Conservation (phyloP, 2,329 filamentous ascomycete genomes). For the Setomelanomma holmii region DNA sequence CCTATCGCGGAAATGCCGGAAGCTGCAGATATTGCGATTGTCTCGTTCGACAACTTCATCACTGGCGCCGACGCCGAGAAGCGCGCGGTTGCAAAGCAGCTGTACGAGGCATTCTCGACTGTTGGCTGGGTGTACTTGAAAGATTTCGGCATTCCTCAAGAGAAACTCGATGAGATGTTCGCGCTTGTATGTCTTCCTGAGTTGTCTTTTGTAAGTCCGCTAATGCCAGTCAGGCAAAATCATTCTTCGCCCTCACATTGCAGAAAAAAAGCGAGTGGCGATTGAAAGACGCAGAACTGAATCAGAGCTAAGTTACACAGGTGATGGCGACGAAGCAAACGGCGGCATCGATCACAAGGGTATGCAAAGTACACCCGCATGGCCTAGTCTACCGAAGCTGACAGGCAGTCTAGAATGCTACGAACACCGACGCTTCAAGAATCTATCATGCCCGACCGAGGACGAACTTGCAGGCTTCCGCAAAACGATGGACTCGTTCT, state of each 20-base stretch:
- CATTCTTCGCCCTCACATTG: constrained; percentile 45
- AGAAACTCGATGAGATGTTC: constrained; percentile 40
- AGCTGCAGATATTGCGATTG: constrained; percentile 28
- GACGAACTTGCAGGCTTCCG: constrained; percentile 34
- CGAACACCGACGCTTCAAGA: constrained; percentile 29
- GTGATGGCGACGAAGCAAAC: constrained; percentile 45
- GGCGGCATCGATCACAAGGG: constrained; percentile 37
- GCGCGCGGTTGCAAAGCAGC: constrained; percentile 32
- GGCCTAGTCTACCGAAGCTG: neutral
- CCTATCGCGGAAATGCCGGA: constrained; percentile 9
- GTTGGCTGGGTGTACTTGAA: constrained; percentile 54
- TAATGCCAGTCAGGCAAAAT: constrained; percentile 30
- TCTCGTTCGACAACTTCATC: constrained; percentile 35
- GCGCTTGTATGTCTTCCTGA: constrained; percentile 26
- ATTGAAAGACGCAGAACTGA: constrained; percentile 45
- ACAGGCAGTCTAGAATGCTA: constrained; percentile 18
- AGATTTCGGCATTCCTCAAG: constrained; percentile 49
- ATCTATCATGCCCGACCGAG: constrained; percentile 26
- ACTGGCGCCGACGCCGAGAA: constrained; percentile 26
- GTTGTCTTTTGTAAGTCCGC: neutral
- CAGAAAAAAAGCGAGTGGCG: constrained; percentile 46
- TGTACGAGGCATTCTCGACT: constrained; percentile 49
- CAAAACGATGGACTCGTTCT: constrained; percentile 30
- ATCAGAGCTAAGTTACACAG: constrained; percentile 52
- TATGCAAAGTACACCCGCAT: neutral